phyloP scores from a whole-genome alignment of 495 filamentous ascomycete genomes.

The Aspergillus avenaceus region DNA sequence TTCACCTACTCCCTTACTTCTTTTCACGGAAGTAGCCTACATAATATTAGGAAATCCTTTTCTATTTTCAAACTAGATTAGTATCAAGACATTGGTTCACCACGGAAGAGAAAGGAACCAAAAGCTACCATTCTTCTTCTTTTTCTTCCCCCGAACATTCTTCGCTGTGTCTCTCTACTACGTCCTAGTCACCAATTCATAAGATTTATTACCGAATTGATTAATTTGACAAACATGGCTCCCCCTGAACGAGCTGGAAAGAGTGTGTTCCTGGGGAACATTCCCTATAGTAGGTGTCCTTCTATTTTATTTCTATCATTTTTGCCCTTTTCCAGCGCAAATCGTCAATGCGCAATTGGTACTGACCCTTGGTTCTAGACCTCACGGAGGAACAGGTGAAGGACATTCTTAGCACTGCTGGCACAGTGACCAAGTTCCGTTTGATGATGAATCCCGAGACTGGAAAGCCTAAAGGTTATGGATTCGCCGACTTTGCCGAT shows the following conservation, averaged over 20 bases:
- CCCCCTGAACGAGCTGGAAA: slow-evolving; percentile 53
- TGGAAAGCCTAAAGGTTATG: slow-evolving; percentile 91
- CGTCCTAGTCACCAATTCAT: too few relatives aligned
- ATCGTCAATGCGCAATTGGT: neutral
- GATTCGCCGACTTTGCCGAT: slow-evolving; percentile 91
- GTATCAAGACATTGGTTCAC: too few relatives aligned
- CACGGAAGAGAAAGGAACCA: too few relatives aligned
- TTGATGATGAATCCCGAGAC: slow-evolving; percentile 95
- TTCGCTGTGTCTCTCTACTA: too few relatives aligned
- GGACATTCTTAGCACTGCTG: slow-evolving; percentile 82
- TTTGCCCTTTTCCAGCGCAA: too few relatives aligned
- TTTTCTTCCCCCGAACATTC: too few relatives aligned
- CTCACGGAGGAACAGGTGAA: slow-evolving; percentile 92
- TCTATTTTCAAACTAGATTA: too few relatives aligned
- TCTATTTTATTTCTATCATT: too few relatives aligned
- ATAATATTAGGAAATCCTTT: too few relatives aligned
- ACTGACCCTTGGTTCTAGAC: slow-evolving; percentile 46
- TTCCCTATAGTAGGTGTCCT: slow-evolving; percentile 56
- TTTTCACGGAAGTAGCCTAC: too few relatives aligned
- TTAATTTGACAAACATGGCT: slow-evolving; percentile 37
- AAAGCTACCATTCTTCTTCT: slow-evolving; percentile 3
- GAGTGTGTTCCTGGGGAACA: slow-evolving; percentile 82
- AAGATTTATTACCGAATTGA: too few relatives aligned
- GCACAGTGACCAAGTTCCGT: slow-evolving; percentile 87
- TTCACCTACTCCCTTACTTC: too few relatives aligned